A percentile compares a stretch with the other conserved stretches of the same genome.
These are phyloP conservation scores for Paramecium bursaria DNA, from an alignment of 73 alveolate species.

Conservation along the genomic window DNA sequence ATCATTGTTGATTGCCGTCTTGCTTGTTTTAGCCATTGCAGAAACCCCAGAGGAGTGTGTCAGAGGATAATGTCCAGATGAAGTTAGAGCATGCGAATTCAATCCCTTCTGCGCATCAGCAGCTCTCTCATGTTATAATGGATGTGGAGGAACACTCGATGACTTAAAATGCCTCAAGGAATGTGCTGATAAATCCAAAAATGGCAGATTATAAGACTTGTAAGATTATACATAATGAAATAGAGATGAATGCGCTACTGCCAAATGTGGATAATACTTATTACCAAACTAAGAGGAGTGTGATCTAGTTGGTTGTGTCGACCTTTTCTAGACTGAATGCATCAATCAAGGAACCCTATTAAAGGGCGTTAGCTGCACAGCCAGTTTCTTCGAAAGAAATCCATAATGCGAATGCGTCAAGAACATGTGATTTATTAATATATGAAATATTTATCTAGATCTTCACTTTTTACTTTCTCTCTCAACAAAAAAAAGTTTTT, in stretches of 20 bases:
- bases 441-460: no score
- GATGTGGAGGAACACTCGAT: not conserved
- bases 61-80: slow-evolving; percentile 59
- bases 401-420: slow-evolving; percentile 49
- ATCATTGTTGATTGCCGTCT: not conserved
- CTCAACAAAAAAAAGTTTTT: no score
- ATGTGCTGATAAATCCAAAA: slow-evolving; percentile 46
- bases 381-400: slow-evolving; percentile 46
- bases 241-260: slow-evolving; percentile 36
- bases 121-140: slow-evolving; percentile 8
- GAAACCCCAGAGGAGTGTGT: slow-evolving; percentile 36
- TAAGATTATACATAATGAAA: not conserved
- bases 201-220: slow-evolving; percentile 4
- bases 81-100: slow-evolving; percentile 33
- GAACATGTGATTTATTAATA: no score
- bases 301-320: slow-evolving; percentile 36
- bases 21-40: slow-evolving; percentile 24
- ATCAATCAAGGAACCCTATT: not conserved
- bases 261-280: slow-evolving; percentile 2
- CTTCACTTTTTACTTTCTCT: no score
- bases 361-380: not conserved
- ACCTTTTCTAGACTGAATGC: not conserved
- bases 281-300: not conserved
- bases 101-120: slow-evolving; percentile 48
- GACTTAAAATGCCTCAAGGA: not conserved